Evolutionary conservation across 2,329 filamentous ascomycete genomes (phyloP).

Genomic region (Fusarium brachygibbosum): DNA sequence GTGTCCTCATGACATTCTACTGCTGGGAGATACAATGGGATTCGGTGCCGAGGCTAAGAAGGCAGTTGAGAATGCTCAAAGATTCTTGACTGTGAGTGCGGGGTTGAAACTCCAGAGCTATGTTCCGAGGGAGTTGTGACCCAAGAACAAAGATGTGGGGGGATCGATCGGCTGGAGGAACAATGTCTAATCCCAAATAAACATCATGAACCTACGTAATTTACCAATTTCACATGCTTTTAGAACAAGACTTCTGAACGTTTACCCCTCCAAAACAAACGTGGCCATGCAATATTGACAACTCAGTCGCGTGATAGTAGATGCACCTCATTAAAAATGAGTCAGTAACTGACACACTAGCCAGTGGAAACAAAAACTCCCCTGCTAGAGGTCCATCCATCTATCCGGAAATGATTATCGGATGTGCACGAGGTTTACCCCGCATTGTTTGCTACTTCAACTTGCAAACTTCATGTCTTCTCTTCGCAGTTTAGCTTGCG

Average conservation of each 20-base stretch:
- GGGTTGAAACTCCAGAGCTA: conserved; percentile 23
- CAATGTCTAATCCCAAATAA: background rate
- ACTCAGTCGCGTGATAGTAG: conserved; percentile 17
- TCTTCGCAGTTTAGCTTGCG: conserved; percentile 37
- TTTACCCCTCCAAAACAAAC: conserved; percentile 1
- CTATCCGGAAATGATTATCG: background rate
- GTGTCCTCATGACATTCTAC: conserved; percentile 41
- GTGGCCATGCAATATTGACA: conserved; percentile 20
- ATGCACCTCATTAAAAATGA: background rate
- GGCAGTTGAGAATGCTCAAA: conserved; percentile 28
- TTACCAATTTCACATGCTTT: conserved; percentile 24
- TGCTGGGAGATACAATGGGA: conserved; percentile 31
- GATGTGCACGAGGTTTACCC: conserved; percentile 19
- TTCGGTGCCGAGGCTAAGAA: conserved; percentile 38
- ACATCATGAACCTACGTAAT: background rate
- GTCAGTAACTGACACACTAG: background rate
- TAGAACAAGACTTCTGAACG: background rate
- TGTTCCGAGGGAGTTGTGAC: background rate
- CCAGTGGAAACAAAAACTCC: background rate
- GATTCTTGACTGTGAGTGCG: conserved; percentile 25
- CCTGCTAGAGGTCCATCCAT: background rate
- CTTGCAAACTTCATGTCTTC: background rate
- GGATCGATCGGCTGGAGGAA: background rate
- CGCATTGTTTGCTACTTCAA: conserved; percentile 7
- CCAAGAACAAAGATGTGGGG: too few species aligned